phyloP scores from a whole-genome alignment of 192 early-diverging fungal species.

The Helicostylum pulchrum region DNA sequence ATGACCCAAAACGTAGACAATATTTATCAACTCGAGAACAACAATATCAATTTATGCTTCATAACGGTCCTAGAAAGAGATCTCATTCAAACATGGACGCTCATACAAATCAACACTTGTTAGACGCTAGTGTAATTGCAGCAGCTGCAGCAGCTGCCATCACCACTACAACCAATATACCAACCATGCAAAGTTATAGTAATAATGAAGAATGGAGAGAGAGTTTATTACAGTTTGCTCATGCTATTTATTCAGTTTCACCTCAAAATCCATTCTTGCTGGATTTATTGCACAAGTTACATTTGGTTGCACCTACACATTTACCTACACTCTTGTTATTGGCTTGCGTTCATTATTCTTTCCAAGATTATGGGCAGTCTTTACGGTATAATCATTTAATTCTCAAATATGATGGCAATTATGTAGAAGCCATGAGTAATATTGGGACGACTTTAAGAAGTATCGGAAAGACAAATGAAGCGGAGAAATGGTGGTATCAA shows the following conservation, averaged over 20 bases:
- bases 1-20: slow-evolving; percentile 24
- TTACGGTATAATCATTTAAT: slow-evolving; percentile 81
- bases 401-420: slow-evolving; percentile 75
- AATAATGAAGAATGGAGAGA: slow-evolving; percentile 42
- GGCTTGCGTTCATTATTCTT: slow-evolving; percentile 85
- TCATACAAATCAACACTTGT: no score
- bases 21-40: slow-evolving; percentile 24
- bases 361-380: slow-evolving; percentile 66
- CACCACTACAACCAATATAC: background rate
- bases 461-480: slow-evolving; percentile 66
- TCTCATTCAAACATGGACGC: no score
- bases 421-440: slow-evolving; percentile 90
- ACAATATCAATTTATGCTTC: slow-evolving; percentile 7
- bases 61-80: background rate
- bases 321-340: slow-evolving; percentile 82
- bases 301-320: slow-evolving; percentile 58
- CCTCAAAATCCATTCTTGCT: slow-evolving; percentile 51
- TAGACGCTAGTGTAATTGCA: background rate
- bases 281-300: slow-evolving; percentile 49
- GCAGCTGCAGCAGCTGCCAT: slow-evolving; percentile 14
- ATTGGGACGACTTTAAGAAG: slow-evolving; percentile 86
- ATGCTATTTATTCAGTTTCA: slow-evolving; percentile 55
- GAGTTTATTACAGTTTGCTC: slow-evolving; percentile 59
- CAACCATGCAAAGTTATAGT: background rate
- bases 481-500: slow-evolving; percentile 81